phyloP scores from a whole-genome alignment of 768 basidiomycete species.

The Rossbeevera mucosa region DNA sequence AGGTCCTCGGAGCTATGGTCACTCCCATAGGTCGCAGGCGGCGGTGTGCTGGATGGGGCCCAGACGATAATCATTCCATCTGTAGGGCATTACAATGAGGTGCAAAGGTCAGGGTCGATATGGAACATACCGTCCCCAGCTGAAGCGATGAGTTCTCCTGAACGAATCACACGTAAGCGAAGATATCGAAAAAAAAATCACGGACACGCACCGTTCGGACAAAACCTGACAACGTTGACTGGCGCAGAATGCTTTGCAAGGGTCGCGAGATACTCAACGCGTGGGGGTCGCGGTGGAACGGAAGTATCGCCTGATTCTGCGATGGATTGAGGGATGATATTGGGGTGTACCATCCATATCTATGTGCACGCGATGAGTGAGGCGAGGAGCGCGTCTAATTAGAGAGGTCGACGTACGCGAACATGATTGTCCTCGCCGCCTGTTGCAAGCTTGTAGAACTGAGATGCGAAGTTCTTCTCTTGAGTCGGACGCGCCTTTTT shows the following conservation, averaged over 20 bases:
- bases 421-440: slow-evolving; percentile 97
- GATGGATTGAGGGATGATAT: slow-evolving; percentile 67
- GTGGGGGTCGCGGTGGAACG: slow-evolving; percentile 56
- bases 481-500: slow-evolving; percentile 72
- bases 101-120: slow-evolving; percentile 3
- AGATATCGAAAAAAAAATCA: background rate
- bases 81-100: slow-evolving; percentile 25
- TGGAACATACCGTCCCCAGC: slow-evolving; percentile 85
- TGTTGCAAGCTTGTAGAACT: slow-evolving; percentile 89
- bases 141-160: slow-evolving; percentile 89
- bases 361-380: slow-evolving; percentile 28
- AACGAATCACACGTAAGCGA: slow-evolving; percentile 1
- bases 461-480: slow-evolving; percentile 53
- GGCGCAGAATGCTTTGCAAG: slow-evolving; percentile 88
- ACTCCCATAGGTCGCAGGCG: slow-evolving; percentile 73
- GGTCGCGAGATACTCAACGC: slow-evolving; percentile 94
- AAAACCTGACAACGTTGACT: slow-evolving; percentile 95
- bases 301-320: slow-evolving; percentile 33
- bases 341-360: slow-evolving; percentile 95
- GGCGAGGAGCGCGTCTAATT: slow-evolving; percentile 9
- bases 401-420: slow-evolving; percentile 57
- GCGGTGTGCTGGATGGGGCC: slow-evolving; percentile 76
- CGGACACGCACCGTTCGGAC: slow-evolving; percentile 73
- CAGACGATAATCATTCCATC: slow-evolving; percentile 98
- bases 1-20: slow-evolving; percentile 74